Conservation (phyloP, 306 rosid species). For the Gastrolobium villosum region DNA sequence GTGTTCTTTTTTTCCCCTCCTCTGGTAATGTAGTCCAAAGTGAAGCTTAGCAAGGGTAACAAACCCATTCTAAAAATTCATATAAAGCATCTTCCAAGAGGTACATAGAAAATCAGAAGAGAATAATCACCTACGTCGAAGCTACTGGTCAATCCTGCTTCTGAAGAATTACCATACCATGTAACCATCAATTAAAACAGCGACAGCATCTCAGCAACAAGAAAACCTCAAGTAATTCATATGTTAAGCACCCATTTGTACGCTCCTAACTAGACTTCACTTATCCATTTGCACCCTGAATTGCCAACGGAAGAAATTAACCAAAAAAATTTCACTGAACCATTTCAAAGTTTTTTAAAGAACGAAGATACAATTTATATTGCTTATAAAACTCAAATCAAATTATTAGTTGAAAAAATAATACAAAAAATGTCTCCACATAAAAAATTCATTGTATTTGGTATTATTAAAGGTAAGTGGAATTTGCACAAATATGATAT, state of each 20-base stretch:
- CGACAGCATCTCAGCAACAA: constrained; percentile 49
- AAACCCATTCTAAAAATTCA: constrained; percentile 42
- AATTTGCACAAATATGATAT: constrained; percentile 23
- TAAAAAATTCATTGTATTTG: constrained; percentile 25
- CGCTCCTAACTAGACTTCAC: constrained; percentile 55
- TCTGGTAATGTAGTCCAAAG: constrained; percentile 38
- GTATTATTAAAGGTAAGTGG: constrained; percentile 13
- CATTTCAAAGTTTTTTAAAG: not conserved
- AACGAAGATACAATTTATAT: not conserved
- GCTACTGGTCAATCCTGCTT: constrained; percentile 52
- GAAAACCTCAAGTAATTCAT: constrained; percentile 42
- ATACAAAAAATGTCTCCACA: not conserved
- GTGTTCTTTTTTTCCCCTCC: constrained; percentile 5
- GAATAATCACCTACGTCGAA: constrained; percentile 51
- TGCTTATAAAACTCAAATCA: constrained; percentile 23
- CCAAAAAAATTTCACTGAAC: constrained; percentile 21
- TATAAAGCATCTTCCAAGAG: constrained; percentile 33
- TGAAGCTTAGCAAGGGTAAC: constrained; percentile 50
- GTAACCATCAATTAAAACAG: constrained; percentile 47
- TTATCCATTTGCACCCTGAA: constrained; percentile 55
- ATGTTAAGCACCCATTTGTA: constrained; percentile 50
- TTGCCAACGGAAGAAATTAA: constrained; percentile 42
- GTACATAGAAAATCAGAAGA: constrained; percentile 41
- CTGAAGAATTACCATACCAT: constrained; percentile 50
- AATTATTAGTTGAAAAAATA: constrained; percentile 6